phyloP scores from a whole-genome alignment of 192 early-diverging fungal genomes.

The Entomortierella beljakovae region DNA sequence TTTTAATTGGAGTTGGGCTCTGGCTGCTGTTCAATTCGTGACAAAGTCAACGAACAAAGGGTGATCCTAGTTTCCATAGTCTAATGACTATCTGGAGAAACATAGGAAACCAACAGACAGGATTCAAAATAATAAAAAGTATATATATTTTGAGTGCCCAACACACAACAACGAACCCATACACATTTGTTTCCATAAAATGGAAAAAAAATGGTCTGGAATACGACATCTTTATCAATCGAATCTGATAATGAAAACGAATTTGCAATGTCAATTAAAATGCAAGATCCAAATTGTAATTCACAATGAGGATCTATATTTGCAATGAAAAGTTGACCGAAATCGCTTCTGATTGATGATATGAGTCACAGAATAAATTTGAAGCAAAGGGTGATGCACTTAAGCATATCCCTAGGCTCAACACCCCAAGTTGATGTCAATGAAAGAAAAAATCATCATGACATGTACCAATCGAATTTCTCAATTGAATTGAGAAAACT shows the following conservation, averaged over 20 bases:
- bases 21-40: conserved; percentile 15
- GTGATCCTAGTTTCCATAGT: not conserved
- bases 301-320: conserved; percentile 5
- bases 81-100: not conserved
- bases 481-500: conserved; percentile 10
- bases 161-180: conserved; percentile 58
- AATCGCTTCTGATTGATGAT: not conserved
- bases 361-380: conserved; percentile 55
- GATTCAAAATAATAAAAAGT: conserved; percentile 16
- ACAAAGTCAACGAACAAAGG: conserved; percentile 17
- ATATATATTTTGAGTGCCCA: conserved; percentile 19
- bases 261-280: not conserved
- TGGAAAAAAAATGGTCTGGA: conserved; percentile 52
- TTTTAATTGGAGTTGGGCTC: conserved; percentile 59
- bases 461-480: not conserved
- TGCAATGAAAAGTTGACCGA: no score
- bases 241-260: not conserved
- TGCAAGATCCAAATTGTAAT: conserved; percentile 2
- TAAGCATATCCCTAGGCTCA: conserved; percentile 51
- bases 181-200: conserved; percentile 41
- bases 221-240: conserved; percentile 36
- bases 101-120: conserved; percentile 3
- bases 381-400: conserved; percentile 52
- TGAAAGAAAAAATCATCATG: not conserved
- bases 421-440: conserved; percentile 44